Evolutionary conservation across 345 rosid genomes (phyloP), one percentile per base, ranked within the genome.

Genomic region (Combretum micranthum): DNA sequence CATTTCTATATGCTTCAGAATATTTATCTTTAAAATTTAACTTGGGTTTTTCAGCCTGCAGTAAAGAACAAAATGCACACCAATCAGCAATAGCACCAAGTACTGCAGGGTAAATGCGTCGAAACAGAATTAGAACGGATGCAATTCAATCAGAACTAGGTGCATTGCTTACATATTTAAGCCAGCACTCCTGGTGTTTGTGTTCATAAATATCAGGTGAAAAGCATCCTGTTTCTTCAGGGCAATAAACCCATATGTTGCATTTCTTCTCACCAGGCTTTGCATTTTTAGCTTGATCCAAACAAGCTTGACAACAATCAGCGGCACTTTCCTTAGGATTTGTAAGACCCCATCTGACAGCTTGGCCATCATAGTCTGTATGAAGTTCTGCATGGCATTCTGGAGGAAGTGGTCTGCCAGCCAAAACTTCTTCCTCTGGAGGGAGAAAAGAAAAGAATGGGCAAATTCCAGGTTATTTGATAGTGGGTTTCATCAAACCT

Each of bases 201-300:
- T 90, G 99, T 65, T 83, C 74, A 64, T 93, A 93, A 47, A 82
- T 82, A 77, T 93, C 97, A 0, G 99, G 99, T 47, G 96, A 87
- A 73, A 47, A 69, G 72, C 99, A 94, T 3, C 99, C 99, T 13
- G 63, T 57, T 69, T 83, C 95, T 15, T 75, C 70, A 4, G 99
- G 99, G 70, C 99, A 94, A 72, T 90, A 94, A 25, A 94, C 99
- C 99, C 99, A 94, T 52, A 83, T 69, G 73, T 94, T 94, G 85
- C 99, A 94, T 69, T 64, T 90, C 65, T 67, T 76, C 73, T 87
- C 83, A 60, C 90, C 95, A n/a, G 89, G 87, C 55, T 72, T 81
- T 2, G 95, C 96, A 54, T 42, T 60, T 63, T 77, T 81, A 45
- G 97, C 95, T 53, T 90, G 99, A 68, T 89, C 96, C 64, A 87